Conservation (phyloP, 2,329 filamentous ascomycete genomes). For the Fusarium nematophilum region DNA sequence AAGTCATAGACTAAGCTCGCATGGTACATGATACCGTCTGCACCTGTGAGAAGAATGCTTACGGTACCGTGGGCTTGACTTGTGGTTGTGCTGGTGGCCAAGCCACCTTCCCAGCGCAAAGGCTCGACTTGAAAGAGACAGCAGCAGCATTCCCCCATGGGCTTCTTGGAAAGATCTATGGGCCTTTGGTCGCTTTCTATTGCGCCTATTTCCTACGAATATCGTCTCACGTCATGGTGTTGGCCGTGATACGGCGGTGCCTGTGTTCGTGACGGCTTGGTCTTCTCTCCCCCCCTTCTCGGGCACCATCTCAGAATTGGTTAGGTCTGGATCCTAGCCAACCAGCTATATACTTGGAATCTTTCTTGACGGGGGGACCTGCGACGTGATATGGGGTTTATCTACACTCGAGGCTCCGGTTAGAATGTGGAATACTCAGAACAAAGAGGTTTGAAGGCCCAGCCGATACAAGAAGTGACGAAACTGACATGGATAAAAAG, state of each 20-base stretch:
- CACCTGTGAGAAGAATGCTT: conserved; percentile 21
- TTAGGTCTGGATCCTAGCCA: neutral
- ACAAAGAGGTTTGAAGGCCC: conserved; percentile 40
- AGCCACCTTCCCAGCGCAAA: conserved; percentile 27
- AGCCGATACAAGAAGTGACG: neutral
- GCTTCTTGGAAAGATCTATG: neutral
- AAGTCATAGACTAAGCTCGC: conserved; percentile 27
- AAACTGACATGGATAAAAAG: conserved; percentile 33
- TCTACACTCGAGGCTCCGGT: neutral
- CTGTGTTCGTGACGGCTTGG: conserved; percentile 24
- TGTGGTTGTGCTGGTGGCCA: conserved; percentile 22
- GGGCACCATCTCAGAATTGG: neutral
- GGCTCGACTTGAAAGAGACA: conserved; percentile 11
- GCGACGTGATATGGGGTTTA: too few species aligned
- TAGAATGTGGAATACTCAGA: conserved; percentile 41
- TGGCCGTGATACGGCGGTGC: conserved; percentile 16
- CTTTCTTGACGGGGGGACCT: too few species aligned
- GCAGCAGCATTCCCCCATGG: conserved; percentile 1
- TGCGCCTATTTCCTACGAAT: conserved; percentile 20
- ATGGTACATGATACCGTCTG: conserved; percentile 15
- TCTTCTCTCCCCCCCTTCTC: conserved; percentile 16
- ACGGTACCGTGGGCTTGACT: conserved; percentile 18
- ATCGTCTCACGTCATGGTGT: conserved; percentile 37
- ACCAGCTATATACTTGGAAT: conserved; percentile 11
- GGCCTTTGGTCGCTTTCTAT: neutral